These are phyloP conservation scores for Pseudomonodictys pantanalensis DNA, from an alignment of 495 filamentous ascomycete species.

Conservation along the genomic window DNA sequence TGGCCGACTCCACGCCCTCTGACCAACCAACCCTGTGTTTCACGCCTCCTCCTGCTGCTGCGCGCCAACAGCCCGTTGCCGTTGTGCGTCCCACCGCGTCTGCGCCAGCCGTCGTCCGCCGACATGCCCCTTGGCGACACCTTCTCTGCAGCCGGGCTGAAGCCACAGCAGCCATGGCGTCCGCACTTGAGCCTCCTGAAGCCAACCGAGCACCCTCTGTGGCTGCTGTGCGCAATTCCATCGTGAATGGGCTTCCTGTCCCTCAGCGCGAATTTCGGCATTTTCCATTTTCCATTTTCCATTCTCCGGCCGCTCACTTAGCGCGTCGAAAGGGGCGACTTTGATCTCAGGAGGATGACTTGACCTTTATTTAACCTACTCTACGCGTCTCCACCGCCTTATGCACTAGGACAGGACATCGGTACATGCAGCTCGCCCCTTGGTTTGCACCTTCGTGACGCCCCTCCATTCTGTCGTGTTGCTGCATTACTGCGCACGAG, in stretches of 20 bases:
- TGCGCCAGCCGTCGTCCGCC: not conserved
- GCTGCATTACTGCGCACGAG: not conserved
- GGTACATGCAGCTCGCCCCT: too few species aligned
- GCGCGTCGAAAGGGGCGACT: not conserved
- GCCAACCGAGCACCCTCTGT: not conserved
- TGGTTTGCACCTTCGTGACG: not conserved
- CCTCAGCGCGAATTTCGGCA: not conserved
- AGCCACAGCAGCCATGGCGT: not conserved
- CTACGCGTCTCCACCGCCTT: too few species aligned
- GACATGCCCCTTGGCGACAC: too few species aligned
- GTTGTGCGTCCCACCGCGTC: not conserved
- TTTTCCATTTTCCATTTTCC: not conserved
- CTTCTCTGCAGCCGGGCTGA: not conserved
- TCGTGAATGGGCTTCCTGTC: too few species aligned
- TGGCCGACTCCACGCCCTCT: not conserved
- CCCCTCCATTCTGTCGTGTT: not conserved
- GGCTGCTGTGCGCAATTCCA: too few species aligned
- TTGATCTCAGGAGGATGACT: too few species aligned
- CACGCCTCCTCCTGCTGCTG: not conserved
- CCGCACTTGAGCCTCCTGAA: not conserved
- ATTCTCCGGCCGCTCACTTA: not conserved
- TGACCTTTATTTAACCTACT: too few species aligned
- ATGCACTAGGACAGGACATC: too few species aligned
- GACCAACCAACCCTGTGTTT: slow-evolving; percentile 7
- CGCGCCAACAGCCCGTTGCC: not conserved